A percentile compares a stretch with the other conserved stretches of the same genome.
Evolutionary conservation across 192 early-diverging fungal species (phyloP).

Genomic region (Coemansia sp.): DNA sequence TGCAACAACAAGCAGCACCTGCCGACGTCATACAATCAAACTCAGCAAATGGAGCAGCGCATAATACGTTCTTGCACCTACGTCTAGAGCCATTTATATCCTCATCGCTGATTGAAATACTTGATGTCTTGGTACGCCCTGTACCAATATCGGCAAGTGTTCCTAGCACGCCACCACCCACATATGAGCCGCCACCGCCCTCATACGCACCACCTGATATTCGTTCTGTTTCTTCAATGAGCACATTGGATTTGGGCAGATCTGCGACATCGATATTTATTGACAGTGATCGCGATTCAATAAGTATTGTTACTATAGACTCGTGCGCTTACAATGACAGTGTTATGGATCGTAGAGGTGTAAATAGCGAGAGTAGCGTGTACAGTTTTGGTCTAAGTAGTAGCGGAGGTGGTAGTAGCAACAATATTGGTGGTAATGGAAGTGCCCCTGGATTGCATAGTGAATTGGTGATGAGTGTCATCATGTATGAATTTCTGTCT

Average conservation of each 20-base stretch:
- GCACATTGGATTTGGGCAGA: conserved; percentile 22
- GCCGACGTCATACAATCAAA: conserved; percentile 26
- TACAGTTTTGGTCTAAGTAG: conserved; percentile 5
- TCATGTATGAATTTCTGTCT: conserved; percentile 47
- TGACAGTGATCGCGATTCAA: conserved; percentile 19
- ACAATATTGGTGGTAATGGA: conserved; percentile 1
- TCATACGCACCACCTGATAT: conserved; percentile 40
- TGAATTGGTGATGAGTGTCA: conserved; percentile 34
- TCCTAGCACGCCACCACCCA: conserved; percentile 50
- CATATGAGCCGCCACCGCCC: conserved; percentile 49
- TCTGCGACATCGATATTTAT: conserved; percentile 15
- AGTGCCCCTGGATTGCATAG: conserved; percentile 28
- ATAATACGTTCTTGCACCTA: conserved; percentile 43
- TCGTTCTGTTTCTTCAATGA: conserved; percentile 26
- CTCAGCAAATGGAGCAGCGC: conserved; percentile 23
- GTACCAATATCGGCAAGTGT: conserved; percentile 36
- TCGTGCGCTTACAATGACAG: conserved; percentile 6
- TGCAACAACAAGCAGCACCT: conserved; percentile 20
- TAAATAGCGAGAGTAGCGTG: conserved; percentile 6
- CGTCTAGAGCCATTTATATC: conserved; percentile 48
- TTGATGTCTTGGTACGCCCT: conserved; percentile 38
- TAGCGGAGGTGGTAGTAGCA: background rate
- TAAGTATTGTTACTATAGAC: conserved; percentile 26
- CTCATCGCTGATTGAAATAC: conserved; percentile 46
- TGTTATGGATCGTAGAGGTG: background rate